Evolutionary conservation across 225 moss, liverwort and hornwort species (phyloP), one percentile per base, ranked within the genome.

Genomic region (Marchantia paleacea): DNA sequence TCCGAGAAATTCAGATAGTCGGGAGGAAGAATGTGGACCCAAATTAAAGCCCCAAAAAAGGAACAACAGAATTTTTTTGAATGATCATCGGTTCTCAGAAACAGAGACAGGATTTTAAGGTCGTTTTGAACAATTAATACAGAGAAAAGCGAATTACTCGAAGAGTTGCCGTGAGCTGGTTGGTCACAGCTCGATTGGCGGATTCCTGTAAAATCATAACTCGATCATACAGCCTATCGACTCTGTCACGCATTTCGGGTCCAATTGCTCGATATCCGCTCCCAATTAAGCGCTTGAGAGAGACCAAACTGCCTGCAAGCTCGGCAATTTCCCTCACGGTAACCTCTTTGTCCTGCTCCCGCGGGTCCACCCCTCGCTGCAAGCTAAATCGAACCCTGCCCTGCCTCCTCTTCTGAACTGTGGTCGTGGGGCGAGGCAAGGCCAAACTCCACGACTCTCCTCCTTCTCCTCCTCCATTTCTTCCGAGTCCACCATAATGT

Each of bases 81-180:
- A 39, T 39, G 3, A 2, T 39, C 39, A 2, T 39, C 39, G 39
- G 39, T 39, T 39, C 39, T 39, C 39, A 5, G 5, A 39, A 39
- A 39, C 39, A 39, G 39, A 39, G 3, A 39, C 39, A 5, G 5
- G 39, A 39, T 39, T 39, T 39, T 39, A 39, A 39, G 39, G 39
- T 39, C 39, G 39, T 39, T 39, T n/a, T 39, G 5, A 2, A 39
- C 39, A 39, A 39, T 39, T 39, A 39, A 5, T 5, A 5, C 39
- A 39, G 54, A 29, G 69, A 25, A 24, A 28, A n/a, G 79, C 52
- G 25, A 72, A 76, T 86, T 85, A 92, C 97, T 85, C 90, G 93
- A 26, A 97, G 92, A 83, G 91, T 92, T 13, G 97, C 90, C 22
- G 91, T 88, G 74, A 97, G 90, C 82, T 97, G 97, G 79, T 89